phyloP scores from a whole-genome alignment of 441 rosid species.

The Aleurites moluccanus region DNA sequence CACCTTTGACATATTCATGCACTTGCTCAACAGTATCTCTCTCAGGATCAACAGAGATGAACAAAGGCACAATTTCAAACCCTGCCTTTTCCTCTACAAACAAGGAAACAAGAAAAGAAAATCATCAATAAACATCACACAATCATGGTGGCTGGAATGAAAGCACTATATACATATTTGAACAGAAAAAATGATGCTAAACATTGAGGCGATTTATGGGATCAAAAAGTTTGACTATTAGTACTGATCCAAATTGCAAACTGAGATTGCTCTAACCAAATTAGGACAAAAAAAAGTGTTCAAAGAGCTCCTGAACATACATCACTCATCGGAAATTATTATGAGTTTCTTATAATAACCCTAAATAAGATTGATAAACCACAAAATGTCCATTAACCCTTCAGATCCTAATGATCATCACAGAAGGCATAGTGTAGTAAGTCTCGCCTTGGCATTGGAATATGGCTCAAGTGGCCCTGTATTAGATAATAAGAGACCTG shows the following conservation, averaged over 20 bases:
- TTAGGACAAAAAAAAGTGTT: too few species aligned
- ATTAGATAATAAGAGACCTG: neutral
- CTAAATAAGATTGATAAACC: neutral
- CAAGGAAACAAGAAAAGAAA: slow-evolving; percentile 3
- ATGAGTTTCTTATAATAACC: too few species aligned
- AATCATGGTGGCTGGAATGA: neutral
- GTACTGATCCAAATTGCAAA: neutral
- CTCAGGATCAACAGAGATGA: slow-evolving; percentile 95
- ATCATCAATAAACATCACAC: neutral
- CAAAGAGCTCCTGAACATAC: too few species aligned
- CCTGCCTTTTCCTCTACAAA: slow-evolving; percentile 70
- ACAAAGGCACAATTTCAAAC: slow-evolving; percentile 69
- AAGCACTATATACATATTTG: neutral
- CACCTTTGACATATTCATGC: slow-evolving; percentile 87
- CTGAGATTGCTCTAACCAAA: neutral
- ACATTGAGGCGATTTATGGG: neutral
- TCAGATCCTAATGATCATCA: neutral
- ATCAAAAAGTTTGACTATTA: neutral
- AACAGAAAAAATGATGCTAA: neutral
- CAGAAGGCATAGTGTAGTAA: neutral
- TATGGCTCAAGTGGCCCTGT: neutral
- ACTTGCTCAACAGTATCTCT: slow-evolving; percentile 92
- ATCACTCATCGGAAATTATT: too few species aligned
- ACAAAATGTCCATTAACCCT: too few species aligned
- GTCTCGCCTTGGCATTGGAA: neutral